Evolutionary conservation across 495 filamentous ascomycete species (phyloP).

Genomic region (Aspergillus heteromorphus): DNA sequence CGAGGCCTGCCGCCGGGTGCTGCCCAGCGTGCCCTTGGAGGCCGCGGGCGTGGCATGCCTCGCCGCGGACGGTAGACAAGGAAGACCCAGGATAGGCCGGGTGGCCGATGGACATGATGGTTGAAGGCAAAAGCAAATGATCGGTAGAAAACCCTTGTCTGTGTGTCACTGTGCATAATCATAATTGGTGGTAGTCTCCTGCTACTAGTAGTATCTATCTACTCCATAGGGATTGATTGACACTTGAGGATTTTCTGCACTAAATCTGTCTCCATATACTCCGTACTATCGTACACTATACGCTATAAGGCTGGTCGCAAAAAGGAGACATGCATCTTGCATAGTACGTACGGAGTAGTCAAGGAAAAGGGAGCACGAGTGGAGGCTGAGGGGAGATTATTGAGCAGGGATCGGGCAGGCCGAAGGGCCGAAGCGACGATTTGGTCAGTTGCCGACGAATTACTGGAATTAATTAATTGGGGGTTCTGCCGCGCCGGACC

Average conservation of each 20-base stretch:
- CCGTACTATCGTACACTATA: background rate
- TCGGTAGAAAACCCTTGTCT: background rate
- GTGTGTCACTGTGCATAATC: background rate
- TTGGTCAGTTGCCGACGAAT: too few relatives aligned
- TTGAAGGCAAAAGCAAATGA: background rate
- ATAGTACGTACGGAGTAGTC: background rate
- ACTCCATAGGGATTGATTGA: too few relatives aligned
- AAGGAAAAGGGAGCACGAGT: background rate
- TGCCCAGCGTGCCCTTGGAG: slow-evolving; percentile 81
- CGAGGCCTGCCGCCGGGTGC: slow-evolving; percentile 83
- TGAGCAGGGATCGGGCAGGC: background rate
- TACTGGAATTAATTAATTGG: too few relatives aligned
- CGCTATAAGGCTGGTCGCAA: background rate
- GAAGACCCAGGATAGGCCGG: background rate
- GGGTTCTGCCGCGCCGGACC: background rate
- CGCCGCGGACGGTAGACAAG: slow-evolving; percentile 30
- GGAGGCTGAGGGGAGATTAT: background rate
- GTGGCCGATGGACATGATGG: background rate
- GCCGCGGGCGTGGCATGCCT: slow-evolving; percentile 88
- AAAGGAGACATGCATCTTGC: background rate
- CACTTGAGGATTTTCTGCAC: too few relatives aligned
- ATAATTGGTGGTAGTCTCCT: background rate
- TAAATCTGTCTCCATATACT: too few relatives aligned
- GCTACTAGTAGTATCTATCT: too few relatives aligned
- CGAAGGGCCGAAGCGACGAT: background rate